Evolutionary conservation across 2,329 filamentous ascomycete species (phyloP).

Genomic region (Capronia coronata): DNA sequence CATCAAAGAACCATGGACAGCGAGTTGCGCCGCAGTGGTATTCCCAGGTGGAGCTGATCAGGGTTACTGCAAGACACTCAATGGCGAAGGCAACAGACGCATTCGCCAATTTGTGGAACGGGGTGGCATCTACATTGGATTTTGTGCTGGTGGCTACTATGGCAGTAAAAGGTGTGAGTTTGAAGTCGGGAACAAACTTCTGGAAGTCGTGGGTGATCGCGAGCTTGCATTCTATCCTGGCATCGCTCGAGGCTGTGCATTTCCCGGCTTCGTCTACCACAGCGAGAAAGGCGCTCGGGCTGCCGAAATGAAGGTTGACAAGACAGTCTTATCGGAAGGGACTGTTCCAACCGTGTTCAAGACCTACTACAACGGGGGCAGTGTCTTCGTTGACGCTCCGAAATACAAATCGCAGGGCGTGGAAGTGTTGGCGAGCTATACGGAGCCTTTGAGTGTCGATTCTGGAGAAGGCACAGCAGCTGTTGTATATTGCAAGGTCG

Average conservation of each 20-base stretch:
- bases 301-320: conserved; percentile 59
- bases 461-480: conserved; percentile 68
- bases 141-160: conserved; percentile 95
- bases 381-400: conserved; percentile 77
- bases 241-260: conserved; percentile 76
- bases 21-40: conserved; percentile 80
- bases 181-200: conserved; percentile 69
- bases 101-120: conserved; percentile 80
- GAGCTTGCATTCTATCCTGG: conserved; percentile 88
- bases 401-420: conserved; percentile 58
- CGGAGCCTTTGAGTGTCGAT: conserved; percentile 67
- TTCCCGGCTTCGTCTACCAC: conserved; percentile 81
- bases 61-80: conserved; percentile 79
- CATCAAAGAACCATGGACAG: conserved; percentile 84
- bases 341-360: conserved; percentile 57
- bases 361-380: conserved; percentile 90
- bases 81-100: conserved; percentile 76
- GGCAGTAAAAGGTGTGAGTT: conserved; percentile 78
- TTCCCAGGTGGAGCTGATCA: conserved; percentile 92
- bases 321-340: conserved; percentile 50
- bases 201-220: conserved; percentile 79
- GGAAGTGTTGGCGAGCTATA: conserved; percentile 75
- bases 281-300: conserved; percentile 79
- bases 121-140: conserved; percentile 79
- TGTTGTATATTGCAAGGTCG: conserved; percentile 74